Base-by-base conservation (phyloP, 352 stramenopile genomes). In the Pythium scleroteichum region DNA sequence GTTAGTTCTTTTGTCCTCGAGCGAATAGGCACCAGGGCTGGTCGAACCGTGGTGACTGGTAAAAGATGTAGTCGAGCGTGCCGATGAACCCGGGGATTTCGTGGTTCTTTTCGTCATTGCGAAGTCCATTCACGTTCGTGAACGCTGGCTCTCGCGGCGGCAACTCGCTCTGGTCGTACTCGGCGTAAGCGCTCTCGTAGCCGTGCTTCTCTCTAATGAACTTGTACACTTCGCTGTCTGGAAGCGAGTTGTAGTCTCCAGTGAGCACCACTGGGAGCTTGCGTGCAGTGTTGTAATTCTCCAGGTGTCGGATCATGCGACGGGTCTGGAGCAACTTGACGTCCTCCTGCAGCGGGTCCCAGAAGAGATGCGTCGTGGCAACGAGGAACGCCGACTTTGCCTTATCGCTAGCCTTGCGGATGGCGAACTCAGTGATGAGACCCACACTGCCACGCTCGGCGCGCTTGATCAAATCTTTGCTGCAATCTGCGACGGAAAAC, bases 331-430 rank as follows among this genome's bases (percentile, higher is more conserved):
- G 68, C 19, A 93, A 55, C 55, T 94, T 94, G 7, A 94, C 83
- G 57, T 94, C 83, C 71, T 90, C 85, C 66, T 93, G 82, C 52
- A 72, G 62, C 3, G 85, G 85, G 40, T 94, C 83, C 85, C 85
- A 94, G 60, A 93, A 94, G 51, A 94, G 67, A 61, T 94, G 85
- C 20, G 85, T 92, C n/a, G 82, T 92, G n/a, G 79, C 79, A 8
- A 90, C 59, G 4, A 90, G 64, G 47, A 94, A 86, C 33, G 75
- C 64, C 1, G 57, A n/a, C 27, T 78, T 61, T 19, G 67, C 56
- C 3, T 57, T 59, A n/a, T 68, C 45, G 4, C 29, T 20, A n/a
- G 47, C 55, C 4, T 42, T 75, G 45, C 41, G 51, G 65, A 59
- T 82, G 60, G 41, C 27, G n/a, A 92, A 91, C 57, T 87, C 68